Evolutionary conservation across 176 grass and related monocot genomes (phyloP), one percentile per base, ranked within the genome.

Genomic region (Raddia guianensis): DNA sequence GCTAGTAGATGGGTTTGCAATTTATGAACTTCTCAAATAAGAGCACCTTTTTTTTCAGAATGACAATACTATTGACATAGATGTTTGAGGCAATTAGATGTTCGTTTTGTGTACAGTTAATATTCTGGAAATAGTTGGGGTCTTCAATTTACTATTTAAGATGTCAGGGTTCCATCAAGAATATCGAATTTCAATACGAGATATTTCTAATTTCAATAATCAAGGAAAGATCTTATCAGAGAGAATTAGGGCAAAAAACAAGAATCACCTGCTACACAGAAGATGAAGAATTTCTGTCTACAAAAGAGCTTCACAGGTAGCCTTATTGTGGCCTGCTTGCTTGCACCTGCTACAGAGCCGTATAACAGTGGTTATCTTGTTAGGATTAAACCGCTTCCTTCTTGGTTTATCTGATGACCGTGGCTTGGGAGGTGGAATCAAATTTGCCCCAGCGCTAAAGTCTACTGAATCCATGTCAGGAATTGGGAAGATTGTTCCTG

Each of bases 281-380:
- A 80, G 71, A 71, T 43, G 27, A 51, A 64, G 42, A 81, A 66
- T 71, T 70, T 71, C 18, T 50, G 49, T 49, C 87, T 89, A 89
- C 56, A 92, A 72, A 88, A 92, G 66, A 21, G 80, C 95, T 86
- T 97, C 91, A 70, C 95, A 97, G 40, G 95, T 97, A 73, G 91
- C 91, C 54, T 97, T 97, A 35, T 97, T 97, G 86, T 94, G 91
- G 33, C 95, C 95, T 58, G 86, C 77, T 84, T 86, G 83, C 85
- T 97, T 94, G 76, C 95, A 97, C 91, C 92, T 92, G 85, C 91
- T 94, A 79, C 95, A 97, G 57, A 94, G 95, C 33, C 94, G 80
- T 46, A 94, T 37, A 58, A 90, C 83, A 15, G 87, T 94, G 15
- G 79, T 77, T 15, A 80, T 72, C 77, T 92, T 94, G 72, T 92